phyloP scores from a whole-genome alignment of 2,329 filamentous ascomycete genomes.

The Sporothrix pallida region DNA sequence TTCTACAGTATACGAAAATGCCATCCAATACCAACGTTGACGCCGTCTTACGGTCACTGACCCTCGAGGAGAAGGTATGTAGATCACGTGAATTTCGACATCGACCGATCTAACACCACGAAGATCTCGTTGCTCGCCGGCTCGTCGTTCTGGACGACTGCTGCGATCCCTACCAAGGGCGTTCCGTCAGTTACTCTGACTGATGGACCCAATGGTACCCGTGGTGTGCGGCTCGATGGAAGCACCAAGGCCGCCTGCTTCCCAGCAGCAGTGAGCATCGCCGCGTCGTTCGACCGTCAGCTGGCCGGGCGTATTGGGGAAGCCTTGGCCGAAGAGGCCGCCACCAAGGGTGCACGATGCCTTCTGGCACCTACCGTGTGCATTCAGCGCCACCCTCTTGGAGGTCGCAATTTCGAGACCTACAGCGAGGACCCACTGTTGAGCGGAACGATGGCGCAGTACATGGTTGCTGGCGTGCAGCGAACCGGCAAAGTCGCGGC shows the following conservation, averaged over 20 bases:
- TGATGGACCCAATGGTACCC: slow-evolving; percentile 73
- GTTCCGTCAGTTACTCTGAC: slow-evolving; percentile 44
- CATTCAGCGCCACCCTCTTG: slow-evolving; percentile 80
- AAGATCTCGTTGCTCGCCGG: slow-evolving; percentile 15
- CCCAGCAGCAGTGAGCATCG: slow-evolving; percentile 77
- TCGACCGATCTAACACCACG: neutral
- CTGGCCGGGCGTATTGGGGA: slow-evolving; percentile 72
- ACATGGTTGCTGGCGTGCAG: slow-evolving; percentile 75
- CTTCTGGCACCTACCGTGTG: slow-evolving; percentile 79
- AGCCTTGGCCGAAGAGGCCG: slow-evolving; percentile 72
- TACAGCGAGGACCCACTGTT: slow-evolving; percentile 83
- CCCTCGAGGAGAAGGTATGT: neutral
- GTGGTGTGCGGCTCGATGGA: slow-evolving; percentile 64
- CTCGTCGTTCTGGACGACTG: slow-evolving; percentile 8
- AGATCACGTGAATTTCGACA: neutral
- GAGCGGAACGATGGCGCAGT: slow-evolving; percentile 72
- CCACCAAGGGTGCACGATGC: slow-evolving; percentile 67
- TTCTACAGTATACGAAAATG: neutral
- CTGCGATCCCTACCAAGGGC: slow-evolving; percentile 17
- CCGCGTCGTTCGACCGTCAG: slow-evolving; percentile 77
- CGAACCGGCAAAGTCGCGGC: slow-evolving; percentile 71
- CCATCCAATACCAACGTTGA: neutral
- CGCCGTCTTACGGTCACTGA: neutral
- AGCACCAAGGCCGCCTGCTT: slow-evolving; percentile 65
- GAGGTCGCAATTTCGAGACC: slow-evolving; percentile 84